Evolutionary conservation across 176 grass and related monocot species (phyloP).

Genomic region (Hsuehochloa calcarea): DNA sequence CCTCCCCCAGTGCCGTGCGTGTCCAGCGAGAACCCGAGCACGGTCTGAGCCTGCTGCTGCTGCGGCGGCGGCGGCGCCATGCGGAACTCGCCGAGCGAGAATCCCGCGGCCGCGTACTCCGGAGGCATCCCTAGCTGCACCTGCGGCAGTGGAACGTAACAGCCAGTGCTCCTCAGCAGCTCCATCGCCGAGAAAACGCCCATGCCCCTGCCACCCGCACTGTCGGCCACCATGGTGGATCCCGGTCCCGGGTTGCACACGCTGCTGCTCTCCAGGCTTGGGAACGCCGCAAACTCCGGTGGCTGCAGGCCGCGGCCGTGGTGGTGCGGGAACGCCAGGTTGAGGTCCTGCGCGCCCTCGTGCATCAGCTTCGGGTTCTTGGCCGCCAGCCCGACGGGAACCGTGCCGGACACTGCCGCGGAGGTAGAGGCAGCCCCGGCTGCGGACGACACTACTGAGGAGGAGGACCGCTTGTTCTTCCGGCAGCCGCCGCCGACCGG

Average conservation of each 20-base stretch:
- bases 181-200: slow-evolving; percentile 80
- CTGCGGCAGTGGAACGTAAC: slow-evolving; percentile 53
- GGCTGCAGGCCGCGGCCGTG: slow-evolving; percentile 45
- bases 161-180: slow-evolving; percentile 69
- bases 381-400: slow-evolving; percentile 30
- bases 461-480: slow-evolving; percentile 76
- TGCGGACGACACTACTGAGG: slow-evolving; percentile 39
- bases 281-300: slow-evolving; percentile 58
- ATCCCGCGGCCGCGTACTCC: slow-evolving; percentile 64
- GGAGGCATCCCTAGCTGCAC: slow-evolving; percentile 51
- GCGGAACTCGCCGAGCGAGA: slow-evolving; percentile 56
- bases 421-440: slow-evolving; percentile 34
- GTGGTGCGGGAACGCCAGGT: slow-evolving; percentile 78
- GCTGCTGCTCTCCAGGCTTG: slow-evolving; percentile 69
- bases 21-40: slow-evolving; percentile 71
- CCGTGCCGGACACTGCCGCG: slow-evolving; percentile 36
- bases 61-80: slow-evolving; percentile 36
- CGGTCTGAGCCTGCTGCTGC: slow-evolving; percentile 33
- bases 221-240: slow-evolving; percentile 12
- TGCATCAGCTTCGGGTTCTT: slow-evolving; percentile 77
- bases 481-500: slow-evolving; percentile 82
- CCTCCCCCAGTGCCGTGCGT: slow-evolving; percentile 39
- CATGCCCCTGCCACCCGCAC: slow-evolving; percentile 29
- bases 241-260: slow-evolving; percentile 39
- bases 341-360: slow-evolving; percentile 68